A percentile compares a stretch with the other conserved stretches of the same genome.
These are phyloP conservation scores for Ballota nigra DNA, from an alignment of 257 asterid species.

Conservation along the genomic window DNA sequence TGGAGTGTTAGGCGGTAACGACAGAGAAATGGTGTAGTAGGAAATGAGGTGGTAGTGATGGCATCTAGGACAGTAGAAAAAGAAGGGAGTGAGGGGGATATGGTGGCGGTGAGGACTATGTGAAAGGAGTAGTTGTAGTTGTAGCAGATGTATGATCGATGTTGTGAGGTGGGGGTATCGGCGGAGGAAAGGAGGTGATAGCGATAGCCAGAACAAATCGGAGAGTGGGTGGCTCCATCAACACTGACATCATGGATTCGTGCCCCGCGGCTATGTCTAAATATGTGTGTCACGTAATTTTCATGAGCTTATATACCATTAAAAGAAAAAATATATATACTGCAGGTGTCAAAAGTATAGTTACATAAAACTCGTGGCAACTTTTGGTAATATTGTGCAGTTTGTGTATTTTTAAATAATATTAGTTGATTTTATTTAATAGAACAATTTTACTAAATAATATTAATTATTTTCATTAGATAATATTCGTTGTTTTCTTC, in stretches of 20 bases:
- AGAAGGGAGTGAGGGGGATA: constrained; percentile 24
- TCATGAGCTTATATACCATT: neutral
- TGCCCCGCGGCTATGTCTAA: constrained; percentile 11
- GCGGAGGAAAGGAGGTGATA: too few relatives aligned
- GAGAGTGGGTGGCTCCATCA: constrained; percentile 32
- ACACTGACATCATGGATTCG: constrained; percentile 26
- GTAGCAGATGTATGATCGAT: constrained; percentile 45
- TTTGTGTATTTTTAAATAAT: too few relatives aligned
- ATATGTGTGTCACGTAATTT: constrained; percentile 8
- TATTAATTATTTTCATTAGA: too few relatives aligned
- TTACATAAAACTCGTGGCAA: too few relatives aligned
- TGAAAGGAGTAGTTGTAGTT: constrained; percentile 47
- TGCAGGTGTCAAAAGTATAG: too few relatives aligned
- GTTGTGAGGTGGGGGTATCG: constrained; percentile 13
- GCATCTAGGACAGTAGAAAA: constrained; percentile 55
- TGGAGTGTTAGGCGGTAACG: constrained; percentile 20
- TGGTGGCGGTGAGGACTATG: constrained; percentile 27
- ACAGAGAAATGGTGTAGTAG: constrained; percentile 34
- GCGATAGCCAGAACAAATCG: constrained; percentile 15
- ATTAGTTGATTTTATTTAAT: too few relatives aligned
- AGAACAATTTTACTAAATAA: too few relatives aligned
- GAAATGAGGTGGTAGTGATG: constrained; percentile 50
- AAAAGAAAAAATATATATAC: too few relatives aligned
- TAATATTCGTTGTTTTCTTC: too few relatives aligned
- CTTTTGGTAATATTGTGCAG: too few relatives aligned